These are phyloP conservation scores for Hymenoscyphus fructigenus DNA, from an alignment of 2,329 filamentous ascomycete genomes.

Conservation along the genomic window DNA sequence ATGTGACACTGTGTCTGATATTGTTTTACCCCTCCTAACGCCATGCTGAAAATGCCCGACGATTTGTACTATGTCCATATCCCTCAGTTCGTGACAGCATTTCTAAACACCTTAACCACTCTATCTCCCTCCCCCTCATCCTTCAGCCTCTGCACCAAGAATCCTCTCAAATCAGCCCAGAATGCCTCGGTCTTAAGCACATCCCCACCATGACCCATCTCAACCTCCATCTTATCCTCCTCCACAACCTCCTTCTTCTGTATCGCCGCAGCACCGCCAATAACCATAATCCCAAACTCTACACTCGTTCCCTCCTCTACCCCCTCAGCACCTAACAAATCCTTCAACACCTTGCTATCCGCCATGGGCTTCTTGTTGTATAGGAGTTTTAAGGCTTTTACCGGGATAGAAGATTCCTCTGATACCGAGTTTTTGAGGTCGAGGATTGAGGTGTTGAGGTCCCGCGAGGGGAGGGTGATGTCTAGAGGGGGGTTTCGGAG, in stretches of 20 bases:
- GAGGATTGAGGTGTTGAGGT: slow-evolving; percentile 70
- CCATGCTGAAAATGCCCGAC: slow-evolving; percentile 19
- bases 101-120: slow-evolving; percentile 66
- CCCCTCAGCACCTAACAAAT: slow-evolving; percentile 61
- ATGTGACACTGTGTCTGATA: background rate
- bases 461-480: slow-evolving; percentile 61
- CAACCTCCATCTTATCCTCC: slow-evolving; percentile 39
- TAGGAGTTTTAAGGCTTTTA: slow-evolving; percentile 83
- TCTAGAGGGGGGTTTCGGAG: slow-evolving; percentile 73
- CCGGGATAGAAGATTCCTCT: slow-evolving; percentile 58
- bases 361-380: slow-evolving; percentile 82
- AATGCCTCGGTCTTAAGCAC: slow-evolving; percentile 72
- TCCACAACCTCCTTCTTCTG: slow-evolving; percentile 39
- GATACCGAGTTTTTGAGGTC: slow-evolving; percentile 74
- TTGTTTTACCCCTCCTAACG: slow-evolving; percentile 22
- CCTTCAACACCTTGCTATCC: slow-evolving; percentile 75
- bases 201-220: slow-evolving; percentile 46
- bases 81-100: slow-evolving; percentile 45
- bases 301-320: slow-evolving; percentile 44
- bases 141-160: slow-evolving; percentile 74
- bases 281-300: slow-evolving; percentile 85
- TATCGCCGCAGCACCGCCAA: slow-evolving; percentile 64
- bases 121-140: slow-evolving; percentile 66
- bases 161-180: slow-evolving; percentile 82
- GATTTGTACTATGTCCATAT: slow-evolving; percentile 5